Evolutionary conservation across 768 basidiomycete species (phyloP), one percentile per base, ranked within the genome.

Genomic region (Leccinum uliginosum): DNA sequence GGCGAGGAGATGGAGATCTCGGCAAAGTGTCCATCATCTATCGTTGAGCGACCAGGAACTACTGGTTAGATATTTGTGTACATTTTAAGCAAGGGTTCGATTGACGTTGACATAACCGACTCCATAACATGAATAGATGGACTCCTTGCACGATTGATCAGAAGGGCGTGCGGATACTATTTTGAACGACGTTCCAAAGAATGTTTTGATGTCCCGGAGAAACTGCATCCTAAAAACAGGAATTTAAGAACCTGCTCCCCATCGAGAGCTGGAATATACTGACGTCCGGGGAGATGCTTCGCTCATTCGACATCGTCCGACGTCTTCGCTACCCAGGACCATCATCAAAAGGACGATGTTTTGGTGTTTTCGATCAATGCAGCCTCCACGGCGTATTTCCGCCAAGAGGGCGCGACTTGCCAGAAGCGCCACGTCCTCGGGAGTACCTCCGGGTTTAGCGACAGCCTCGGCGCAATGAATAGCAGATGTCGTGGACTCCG

Each of bases 291-390:
- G 73, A 11, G 91, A 93, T 17, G 93, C 85, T 63, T 89, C 86
- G 4, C 88, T 84, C 84, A 98, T 89, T 56, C 83, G 78, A 74
- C 91, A 93, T 58, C 89, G 83, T 1, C 93, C 92, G 0, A 98
- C 93, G 68, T 99, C 97, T 68, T 98, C 97, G 59, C 92, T 95
- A 9, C 97, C 97, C n/a, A 98, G 77, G 3, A 90, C 87, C 92
- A 99, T 95, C 78, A 93, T 80, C 34, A 96, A 72, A 40, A 96
- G 76, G 4, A 95, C 87, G 9, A 98, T 75, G 48, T 78, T 81
- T 72, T 99, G 97, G 67, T 95, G 93, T 61, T 87, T 85, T 46
- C 86, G 80, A 70, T 98, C 97, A 2, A 98, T 82, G 66, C 96
- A 98, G 4, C 97, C 95, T 2, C 95, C 93, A 50, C 76, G 77